Conservation (phyloP, 495 filamentous ascomycete species). For the Diplogelasinospora grovesii region DNA sequence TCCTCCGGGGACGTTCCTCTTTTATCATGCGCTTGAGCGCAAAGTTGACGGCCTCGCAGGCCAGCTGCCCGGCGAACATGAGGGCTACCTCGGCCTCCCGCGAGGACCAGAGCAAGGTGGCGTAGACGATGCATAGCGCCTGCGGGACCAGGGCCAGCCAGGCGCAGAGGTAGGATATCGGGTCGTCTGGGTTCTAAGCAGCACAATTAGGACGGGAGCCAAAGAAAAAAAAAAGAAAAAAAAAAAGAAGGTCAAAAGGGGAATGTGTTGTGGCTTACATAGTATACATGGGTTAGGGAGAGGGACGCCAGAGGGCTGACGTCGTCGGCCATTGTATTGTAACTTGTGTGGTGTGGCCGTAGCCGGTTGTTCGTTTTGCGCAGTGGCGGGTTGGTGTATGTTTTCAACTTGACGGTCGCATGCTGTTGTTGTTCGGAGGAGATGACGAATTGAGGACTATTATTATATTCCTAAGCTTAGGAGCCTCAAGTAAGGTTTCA, state of each 20-base stretch:
- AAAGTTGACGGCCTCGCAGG: slow-evolving; percentile 92
- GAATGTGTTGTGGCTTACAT: too few relatives aligned
- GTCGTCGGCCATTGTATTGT: slow-evolving; percentile 51
- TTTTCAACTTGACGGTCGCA: too few relatives aligned
- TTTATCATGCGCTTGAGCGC: slow-evolving; percentile 82
- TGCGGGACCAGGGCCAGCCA: slow-evolving; percentile 92
- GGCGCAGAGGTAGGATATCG: slow-evolving; percentile 76
- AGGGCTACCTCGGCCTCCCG: slow-evolving; percentile 85
- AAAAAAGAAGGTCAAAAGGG: too few relatives aligned
- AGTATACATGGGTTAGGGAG: slow-evolving; percentile 92
- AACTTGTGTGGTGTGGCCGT: neutral
- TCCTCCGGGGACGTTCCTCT: slow-evolving; percentile 73
- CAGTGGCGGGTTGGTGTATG: too few relatives aligned
- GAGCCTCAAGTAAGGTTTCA: too few relatives aligned
- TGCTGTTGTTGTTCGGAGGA: too few relatives aligned
- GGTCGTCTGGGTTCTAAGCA: slow-evolving; percentile 90
- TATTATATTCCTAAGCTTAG: too few relatives aligned
- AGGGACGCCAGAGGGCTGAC: slow-evolving; percentile 71
- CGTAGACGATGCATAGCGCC: slow-evolving; percentile 81
- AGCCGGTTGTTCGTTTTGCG: neutral
- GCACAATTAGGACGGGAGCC: too few relatives aligned
- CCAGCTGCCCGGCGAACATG: slow-evolving; percentile 88
- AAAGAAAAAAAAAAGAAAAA: too few relatives aligned
- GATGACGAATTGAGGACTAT: too few relatives aligned
- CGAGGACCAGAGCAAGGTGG: slow-evolving; percentile 79